phyloP scores from a whole-genome alignment of 306 rosid genomes.

The Malus asiatica region DNA sequence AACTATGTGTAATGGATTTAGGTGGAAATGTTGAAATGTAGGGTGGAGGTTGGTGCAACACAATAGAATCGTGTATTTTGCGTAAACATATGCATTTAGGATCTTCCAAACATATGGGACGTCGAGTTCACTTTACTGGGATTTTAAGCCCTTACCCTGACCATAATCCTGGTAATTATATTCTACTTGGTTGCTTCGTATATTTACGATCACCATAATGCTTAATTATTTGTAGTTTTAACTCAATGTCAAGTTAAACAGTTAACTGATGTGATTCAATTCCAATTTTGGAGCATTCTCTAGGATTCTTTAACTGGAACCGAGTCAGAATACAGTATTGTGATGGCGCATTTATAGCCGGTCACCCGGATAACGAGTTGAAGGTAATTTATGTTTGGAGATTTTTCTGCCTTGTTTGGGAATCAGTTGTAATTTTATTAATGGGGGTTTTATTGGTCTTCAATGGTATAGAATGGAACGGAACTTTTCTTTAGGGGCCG shows the following conservation, averaged over 20 bases:
- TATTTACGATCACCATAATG: not conserved
- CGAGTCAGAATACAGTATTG: slow-evolving; percentile 88
- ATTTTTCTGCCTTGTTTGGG: not conserved
- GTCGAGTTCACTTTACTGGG: slow-evolving; percentile 55
- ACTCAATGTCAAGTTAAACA: not conserved
- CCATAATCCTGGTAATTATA: slow-evolving; percentile 68
- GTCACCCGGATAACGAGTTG: slow-evolving; percentile 65
- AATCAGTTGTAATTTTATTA: not conserved
- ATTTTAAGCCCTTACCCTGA: slow-evolving; percentile 56
- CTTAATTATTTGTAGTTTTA: not conserved
- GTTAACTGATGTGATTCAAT: slow-evolving; percentile 18
- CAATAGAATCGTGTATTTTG: slow-evolving; percentile 48
- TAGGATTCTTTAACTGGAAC: slow-evolving; percentile 96
- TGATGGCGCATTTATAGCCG: slow-evolving; percentile 87
- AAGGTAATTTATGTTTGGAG: slow-evolving; percentile 30
- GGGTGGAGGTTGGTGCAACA: slow-evolving; percentile 97
- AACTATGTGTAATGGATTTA: not conserved
- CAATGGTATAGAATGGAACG: slow-evolving; percentile 36
- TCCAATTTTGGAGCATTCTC: slow-evolving; percentile 26
- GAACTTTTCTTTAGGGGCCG: slow-evolving; percentile 81
- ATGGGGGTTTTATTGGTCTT: slow-evolving; percentile 1
- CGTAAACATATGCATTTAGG: slow-evolving; percentile 65
- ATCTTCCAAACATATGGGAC: slow-evolving; percentile 71
- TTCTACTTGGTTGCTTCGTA: not conserved
- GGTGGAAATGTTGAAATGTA: slow-evolving; percentile 9